Evolutionary conservation across 2,329 filamentous ascomycete genomes (phyloP), one percentile per base, ranked within the genome.

Genomic region (Fragosphaeria purpurea): DNA sequence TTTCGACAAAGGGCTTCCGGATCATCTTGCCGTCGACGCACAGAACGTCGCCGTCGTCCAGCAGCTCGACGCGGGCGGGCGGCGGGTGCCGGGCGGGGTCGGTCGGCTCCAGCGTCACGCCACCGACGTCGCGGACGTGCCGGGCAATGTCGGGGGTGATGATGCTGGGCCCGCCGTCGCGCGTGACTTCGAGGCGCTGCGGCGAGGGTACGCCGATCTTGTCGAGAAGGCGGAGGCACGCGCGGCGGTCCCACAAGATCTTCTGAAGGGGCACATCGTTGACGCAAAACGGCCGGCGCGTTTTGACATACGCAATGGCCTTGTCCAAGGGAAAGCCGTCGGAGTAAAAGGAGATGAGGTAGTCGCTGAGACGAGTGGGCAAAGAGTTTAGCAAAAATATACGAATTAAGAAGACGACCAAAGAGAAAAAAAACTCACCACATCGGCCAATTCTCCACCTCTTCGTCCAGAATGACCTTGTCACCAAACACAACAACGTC

Each of bases 181-280:
- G 82, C 61, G 85, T 96, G 51, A 98, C 86, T 64, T 97, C 91
- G 32, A 98, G 67, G 52, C 94, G 80, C 60, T 83, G 83, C 0
- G 94, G 93, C 0, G 91, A 96, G 7, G 88, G 88, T 2, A 98
- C 90, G 52, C 85, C 82, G 63, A 97, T 86, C 60, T 86, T 83
- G 65, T 97, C 91, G 46, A 98, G 74, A 35, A 98, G 85, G 51
- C 80, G 82, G 22, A 98, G 75, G 59, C 93, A 97, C 31, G 97
- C 74, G 37, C 94, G 83, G 45, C 94, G 82, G 65, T 98, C 93
- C 93, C 93, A 98, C 4, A 98, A 73, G 6, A 98, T 82, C 66
- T 94, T 90, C 65, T 98, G 93, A 88, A 98, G 96, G 1, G 89
- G 87, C 42, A 98, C 75, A 65, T 98, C 91, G 63, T 98, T 98